These are phyloP conservation scores for Fusarium graminum DNA, from an alignment of 2,329 filamentous ascomycete genomes.

Conservation along the genomic window DNA sequence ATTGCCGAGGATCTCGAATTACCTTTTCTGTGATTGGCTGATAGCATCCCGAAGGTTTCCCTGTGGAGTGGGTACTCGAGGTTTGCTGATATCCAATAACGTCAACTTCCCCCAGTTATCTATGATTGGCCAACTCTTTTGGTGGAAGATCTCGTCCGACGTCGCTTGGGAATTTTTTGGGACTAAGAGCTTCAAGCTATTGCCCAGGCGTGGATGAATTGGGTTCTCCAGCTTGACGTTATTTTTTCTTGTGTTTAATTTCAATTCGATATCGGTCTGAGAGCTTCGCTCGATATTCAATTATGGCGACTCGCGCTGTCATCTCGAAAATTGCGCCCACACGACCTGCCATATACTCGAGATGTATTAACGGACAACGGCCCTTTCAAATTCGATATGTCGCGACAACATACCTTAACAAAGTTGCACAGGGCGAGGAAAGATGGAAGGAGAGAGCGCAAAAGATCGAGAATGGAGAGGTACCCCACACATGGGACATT, in stretches of 20 bases:
- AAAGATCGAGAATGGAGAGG: constrained; percentile 63
- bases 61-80: constrained; percentile 44
- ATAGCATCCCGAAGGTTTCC: constrained; percentile 44
- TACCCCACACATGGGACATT: constrained; percentile 69
- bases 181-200: constrained; percentile 34
- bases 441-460: constrained; percentile 64
- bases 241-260: neutral
- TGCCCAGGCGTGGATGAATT: constrained; percentile 17
- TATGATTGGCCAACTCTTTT: constrained; percentile 50
- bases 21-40: constrained; percentile 60
- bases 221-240: neutral
- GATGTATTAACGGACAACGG: constrained; percentile 44
- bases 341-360: constrained; percentile 43
- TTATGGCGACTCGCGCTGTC: constrained; percentile 49
- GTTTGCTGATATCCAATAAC: constrained; percentile 48
- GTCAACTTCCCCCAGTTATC: constrained; percentile 27
- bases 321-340: constrained; percentile 46
- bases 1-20: constrained; percentile 68
- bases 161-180: constrained; percentile 49
- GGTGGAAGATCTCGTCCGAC: constrained; percentile 29
- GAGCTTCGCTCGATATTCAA: neutral
- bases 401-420: constrained; percentile 59
- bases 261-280: neutral
- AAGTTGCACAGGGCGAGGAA: constrained; percentile 57
- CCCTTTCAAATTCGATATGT: constrained; percentile 54